These are phyloP conservation scores for Yueomyces sp. DNA, from an alignment of 1,139 yeast species.

Conservation along the genomic window DNA sequence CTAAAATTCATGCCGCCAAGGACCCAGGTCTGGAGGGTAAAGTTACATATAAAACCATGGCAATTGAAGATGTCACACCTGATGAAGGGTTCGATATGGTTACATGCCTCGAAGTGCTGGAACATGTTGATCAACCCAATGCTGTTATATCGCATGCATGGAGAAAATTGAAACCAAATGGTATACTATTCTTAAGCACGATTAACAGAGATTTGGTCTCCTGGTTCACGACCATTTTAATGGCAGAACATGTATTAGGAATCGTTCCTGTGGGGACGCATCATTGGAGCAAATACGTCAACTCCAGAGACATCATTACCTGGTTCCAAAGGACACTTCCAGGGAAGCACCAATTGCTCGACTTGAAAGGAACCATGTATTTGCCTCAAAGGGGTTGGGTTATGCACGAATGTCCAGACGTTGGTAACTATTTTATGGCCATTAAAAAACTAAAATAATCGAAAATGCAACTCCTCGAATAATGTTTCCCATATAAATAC, in stretches of 20 bases:
- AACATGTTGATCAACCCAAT: conserved; percentile 82
- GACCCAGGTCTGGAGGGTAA: conserved; percentile 54
- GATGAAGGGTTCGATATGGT: conserved; percentile 53
- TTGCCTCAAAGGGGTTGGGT: conserved; percentile 82
- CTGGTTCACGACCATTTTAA: conserved; percentile 84
- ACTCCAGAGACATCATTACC: conserved; percentile 54
- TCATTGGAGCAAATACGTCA: conserved; percentile 72
- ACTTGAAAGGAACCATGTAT: conserved; percentile 68
- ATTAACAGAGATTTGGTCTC: conserved; percentile 83
- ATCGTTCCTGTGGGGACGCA: conserved; percentile 93
- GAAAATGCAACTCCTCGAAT: no score
- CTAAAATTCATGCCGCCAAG: conserved; percentile 46
- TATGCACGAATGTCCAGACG: conserved; percentile 41
- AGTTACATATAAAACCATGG: conserved; percentile 44
- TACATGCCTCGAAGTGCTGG: conserved; percentile 88
- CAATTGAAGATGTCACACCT: conserved; percentile 47
- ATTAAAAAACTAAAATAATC: conserved; percentile 24
- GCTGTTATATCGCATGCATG: conserved; percentile 58
- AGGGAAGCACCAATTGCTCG: conserved; percentile 42
- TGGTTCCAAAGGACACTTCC: conserved; percentile 43
- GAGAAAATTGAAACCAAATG: conserved; percentile 47
- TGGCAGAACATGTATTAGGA: conserved; percentile 69
- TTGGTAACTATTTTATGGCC: conserved; percentile 89
- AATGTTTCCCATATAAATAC: no score
- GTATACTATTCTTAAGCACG: conserved; percentile 80